Evolutionary conservation across 257 asterid species (phyloP).

Genomic region (Phtheirospermum japonicum): DNA sequence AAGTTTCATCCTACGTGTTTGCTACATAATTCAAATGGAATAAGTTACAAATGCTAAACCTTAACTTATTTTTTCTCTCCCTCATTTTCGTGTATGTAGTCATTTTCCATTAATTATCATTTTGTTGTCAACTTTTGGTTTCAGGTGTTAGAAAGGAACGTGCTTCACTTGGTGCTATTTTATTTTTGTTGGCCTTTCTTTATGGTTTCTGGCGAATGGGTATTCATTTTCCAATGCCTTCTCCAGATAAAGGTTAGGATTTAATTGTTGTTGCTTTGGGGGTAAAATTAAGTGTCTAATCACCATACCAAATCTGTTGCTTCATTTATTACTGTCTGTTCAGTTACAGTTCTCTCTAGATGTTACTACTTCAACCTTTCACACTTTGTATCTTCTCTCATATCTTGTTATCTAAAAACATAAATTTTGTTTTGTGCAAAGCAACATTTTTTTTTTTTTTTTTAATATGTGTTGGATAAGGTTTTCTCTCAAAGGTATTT

Average conservation of each 20-base stretch:
- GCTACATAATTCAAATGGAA: background rate
- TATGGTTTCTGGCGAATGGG: conserved; percentile 99
- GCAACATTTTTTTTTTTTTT: background rate
- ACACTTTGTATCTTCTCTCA: background rate
- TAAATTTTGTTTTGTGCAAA: background rate
- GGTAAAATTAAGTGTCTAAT: background rate
- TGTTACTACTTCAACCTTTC: conserved; percentile 20
- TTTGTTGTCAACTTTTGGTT: conserved; percentile 31
- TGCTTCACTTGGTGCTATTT: conserved; percentile 77
- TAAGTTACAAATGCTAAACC: background rate
- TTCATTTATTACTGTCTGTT: conserved; percentile 9
- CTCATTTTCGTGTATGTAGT: background rate
- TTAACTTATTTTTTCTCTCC: conserved; percentile 2
- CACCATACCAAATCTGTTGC: conserved; percentile 1
- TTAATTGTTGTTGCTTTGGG: conserved; percentile 19
- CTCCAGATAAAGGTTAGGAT: conserved; percentile 86
- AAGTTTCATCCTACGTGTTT: background rate
- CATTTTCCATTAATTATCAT: conserved; percentile 12
- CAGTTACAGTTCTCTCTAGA: background rate
- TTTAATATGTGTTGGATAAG: background rate
- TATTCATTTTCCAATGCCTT: conserved; percentile 98
- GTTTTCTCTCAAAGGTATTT: background rate
- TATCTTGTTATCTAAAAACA: background rate
- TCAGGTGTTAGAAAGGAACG: conserved; percentile 85
- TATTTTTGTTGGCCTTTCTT: conserved; percentile 82